Percentiles rank a stretch among this genome's conserved stretches.
These are phyloP conservation scores for Acer negundo DNA, from an alignment of 345 rosid species.

Conservation along the genomic window DNA sequence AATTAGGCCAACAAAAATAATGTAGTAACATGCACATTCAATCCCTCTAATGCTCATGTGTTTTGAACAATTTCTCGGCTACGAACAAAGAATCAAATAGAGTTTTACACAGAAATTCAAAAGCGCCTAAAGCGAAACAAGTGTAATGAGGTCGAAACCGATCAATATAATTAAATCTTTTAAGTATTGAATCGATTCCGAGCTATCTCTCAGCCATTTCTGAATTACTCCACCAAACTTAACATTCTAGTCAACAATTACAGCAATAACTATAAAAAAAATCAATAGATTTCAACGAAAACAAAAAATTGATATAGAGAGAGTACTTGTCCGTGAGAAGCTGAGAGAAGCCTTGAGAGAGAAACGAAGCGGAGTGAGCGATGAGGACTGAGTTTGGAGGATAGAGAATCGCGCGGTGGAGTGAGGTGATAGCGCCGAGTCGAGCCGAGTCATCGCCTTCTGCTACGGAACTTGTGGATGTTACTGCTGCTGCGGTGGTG, in stretches of 20 bases:
- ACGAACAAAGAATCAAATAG: neutral
- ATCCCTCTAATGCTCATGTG: neutral
- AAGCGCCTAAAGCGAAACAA: neutral
- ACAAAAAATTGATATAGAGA: neutral
- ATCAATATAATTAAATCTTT: neutral
- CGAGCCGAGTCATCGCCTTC: slow-evolving; percentile 65
- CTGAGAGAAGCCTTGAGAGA: slow-evolving; percentile 76
- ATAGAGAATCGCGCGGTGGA: slow-evolving; percentile 77
- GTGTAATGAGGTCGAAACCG: too few species aligned
- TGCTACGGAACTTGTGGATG: slow-evolving; percentile 28
- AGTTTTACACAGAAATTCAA: too few species aligned
- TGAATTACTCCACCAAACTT: neutral
- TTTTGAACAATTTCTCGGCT: neutral
- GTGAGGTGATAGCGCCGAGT: slow-evolving; percentile 69
- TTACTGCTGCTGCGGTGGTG: slow-evolving; percentile 12
- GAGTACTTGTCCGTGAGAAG: slow-evolving; percentile 78
- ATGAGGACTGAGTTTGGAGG: slow-evolving; percentile 86
- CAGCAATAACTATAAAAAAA: slow-evolving; percentile 1
- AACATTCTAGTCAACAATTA: slow-evolving; percentile 3
- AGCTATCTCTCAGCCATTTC: neutral
- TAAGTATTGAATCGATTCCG: neutral
- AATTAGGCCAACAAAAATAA: too few species aligned
- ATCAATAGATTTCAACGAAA: neutral
- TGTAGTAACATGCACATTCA: neutral
- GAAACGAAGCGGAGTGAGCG: slow-evolving; percentile 82